phyloP scores from a whole-genome alignment of 495 filamentous ascomycete species.

The Tricharina praecox region DNA sequence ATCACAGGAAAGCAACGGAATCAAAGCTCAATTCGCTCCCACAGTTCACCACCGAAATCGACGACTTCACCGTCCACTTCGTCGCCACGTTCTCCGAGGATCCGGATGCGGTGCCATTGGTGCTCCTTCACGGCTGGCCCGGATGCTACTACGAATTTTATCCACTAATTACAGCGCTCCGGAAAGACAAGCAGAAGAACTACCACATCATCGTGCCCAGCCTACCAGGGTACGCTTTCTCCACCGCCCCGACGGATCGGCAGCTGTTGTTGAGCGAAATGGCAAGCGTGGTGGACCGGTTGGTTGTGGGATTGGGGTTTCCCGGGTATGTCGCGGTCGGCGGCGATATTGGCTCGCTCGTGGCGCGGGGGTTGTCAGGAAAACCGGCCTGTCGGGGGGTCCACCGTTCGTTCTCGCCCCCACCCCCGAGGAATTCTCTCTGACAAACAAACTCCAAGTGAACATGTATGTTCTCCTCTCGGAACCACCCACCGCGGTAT shows the following conservation, averaged over 20 bases:
- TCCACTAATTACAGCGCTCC: conserved; percentile 29
- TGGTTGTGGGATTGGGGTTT: conserved; percentile 47
- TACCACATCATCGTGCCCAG: conserved; percentile 53
- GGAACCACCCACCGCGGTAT: not conserved
- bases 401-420: conserved; percentile 16
- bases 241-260: conserved; percentile 34
- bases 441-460: conserved; percentile 1
- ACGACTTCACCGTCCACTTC: conserved; percentile 40
- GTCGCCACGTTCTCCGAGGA: conserved; percentile 44
- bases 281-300: conserved; percentile 36
- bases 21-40: conserved; percentile 44
- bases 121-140: conserved; percentile 47
- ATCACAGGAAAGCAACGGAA: conserved; percentile 36
- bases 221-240: conserved; percentile 46
- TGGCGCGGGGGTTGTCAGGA: conserved; percentile 32
- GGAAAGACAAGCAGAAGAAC: conserved; percentile 30
- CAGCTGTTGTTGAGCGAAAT: conserved; percentile 33
- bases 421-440: not conserved
- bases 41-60: conserved; percentile 39
- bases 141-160: conserved; percentile 37
- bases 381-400: conserved; percentile 32
- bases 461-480: conserved; percentile 2
- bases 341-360: conserved; percentile 46
- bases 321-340: conserved; percentile 48
- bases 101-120: conserved; percentile 41